phyloP scores from a whole-genome alignment of 2,329 filamentous ascomycete genomes.

The Capronia epimyces region DNA sequence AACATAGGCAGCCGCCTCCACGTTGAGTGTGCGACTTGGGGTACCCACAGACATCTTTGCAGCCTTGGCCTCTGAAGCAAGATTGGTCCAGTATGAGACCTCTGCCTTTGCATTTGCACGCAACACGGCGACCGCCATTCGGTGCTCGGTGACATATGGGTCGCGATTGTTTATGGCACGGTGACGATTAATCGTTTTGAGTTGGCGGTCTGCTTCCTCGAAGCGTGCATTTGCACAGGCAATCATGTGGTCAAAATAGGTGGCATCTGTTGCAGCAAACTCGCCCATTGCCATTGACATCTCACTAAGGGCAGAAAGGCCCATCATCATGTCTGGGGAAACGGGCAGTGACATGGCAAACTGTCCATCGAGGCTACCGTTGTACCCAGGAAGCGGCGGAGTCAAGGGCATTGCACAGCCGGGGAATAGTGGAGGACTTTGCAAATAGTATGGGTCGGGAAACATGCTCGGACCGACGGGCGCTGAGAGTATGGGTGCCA shows the following conservation, averaged over 20 bases:
- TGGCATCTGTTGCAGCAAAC: neutral
- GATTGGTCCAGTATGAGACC: slow-evolving; percentile 18
- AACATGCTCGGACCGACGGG: slow-evolving; percentile 5
- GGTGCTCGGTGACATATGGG: slow-evolving; percentile 19
- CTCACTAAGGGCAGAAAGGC: slow-evolving; percentile 4
- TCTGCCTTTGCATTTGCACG: slow-evolving; percentile 22
- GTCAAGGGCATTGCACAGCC: slow-evolving; percentile 2
- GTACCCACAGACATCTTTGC: slow-evolving; percentile 4
- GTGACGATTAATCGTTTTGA: slow-evolving; percentile 27
- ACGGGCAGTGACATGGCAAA: slow-evolving; percentile 8
- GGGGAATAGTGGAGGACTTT: slow-evolving; percentile 9
- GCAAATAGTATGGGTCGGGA: slow-evolving; percentile 14
- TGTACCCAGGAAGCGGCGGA: slow-evolving; percentile 11
- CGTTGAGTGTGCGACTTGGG: slow-evolving; percentile 19
- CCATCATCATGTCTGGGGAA: slow-evolving; percentile 5
- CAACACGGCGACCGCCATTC: slow-evolving; percentile 21
- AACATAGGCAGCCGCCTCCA: slow-evolving; percentile 25
- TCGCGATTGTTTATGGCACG: slow-evolving; percentile 24
- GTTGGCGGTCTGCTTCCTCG: slow-evolving; percentile 25
- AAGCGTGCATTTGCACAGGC: slow-evolving; percentile 9
- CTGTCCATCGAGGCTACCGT: slow-evolving; percentile 2
- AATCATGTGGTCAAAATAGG: slow-evolving; percentile 12
- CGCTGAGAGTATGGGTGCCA: slow-evolving; percentile 7
- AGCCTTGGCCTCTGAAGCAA: slow-evolving; percentile 9
- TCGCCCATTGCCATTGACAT: slow-evolving; percentile 3